Percentiles rank a stretch among this genome's conserved stretches.
Evolutionary conservation across 768 basidiomycete genomes (phyloP).

Genomic region (Collybiopsis luxurians): DNA sequence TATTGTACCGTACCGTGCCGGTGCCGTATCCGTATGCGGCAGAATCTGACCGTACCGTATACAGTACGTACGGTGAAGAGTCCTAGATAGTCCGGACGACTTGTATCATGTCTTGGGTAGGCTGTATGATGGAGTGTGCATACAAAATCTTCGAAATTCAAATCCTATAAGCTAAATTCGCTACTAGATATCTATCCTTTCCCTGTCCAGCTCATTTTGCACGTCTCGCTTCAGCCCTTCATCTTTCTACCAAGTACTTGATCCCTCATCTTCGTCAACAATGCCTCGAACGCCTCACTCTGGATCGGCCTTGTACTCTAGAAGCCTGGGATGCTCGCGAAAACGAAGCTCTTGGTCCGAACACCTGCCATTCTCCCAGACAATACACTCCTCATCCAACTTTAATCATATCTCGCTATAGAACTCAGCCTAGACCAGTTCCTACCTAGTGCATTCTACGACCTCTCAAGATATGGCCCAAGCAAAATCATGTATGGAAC

Average conservation of each 20-base stretch:
- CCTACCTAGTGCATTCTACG: constrained; percentile 72
- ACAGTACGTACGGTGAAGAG: no score
- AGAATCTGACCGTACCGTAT: no score
- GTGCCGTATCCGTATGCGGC: no score
- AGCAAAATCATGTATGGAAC: constrained; percentile 64
- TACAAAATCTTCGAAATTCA: constrained; percentile 2
- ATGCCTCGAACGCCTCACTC: constrained; percentile 55
- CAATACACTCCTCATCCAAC: constrained; percentile 64
- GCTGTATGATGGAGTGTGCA: constrained; percentile 76
- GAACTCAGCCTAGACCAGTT: constrained; percentile 57
- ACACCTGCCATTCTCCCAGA: constrained; percentile 57
- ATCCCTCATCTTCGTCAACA: constrained; percentile 62
- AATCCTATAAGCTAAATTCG: neutral
- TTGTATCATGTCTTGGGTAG: constrained; percentile 64
- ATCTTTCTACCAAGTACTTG: constrained; percentile 74
- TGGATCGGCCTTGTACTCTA: constrained; percentile 70
- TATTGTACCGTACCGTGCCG: no score
- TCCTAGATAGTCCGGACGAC: constrained; percentile 65
- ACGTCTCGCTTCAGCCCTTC: constrained; percentile 59
- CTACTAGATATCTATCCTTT: constrained; percentile 52
- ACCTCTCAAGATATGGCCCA: constrained; percentile 69
- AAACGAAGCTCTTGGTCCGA: constrained; percentile 43
- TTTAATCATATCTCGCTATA: constrained; percentile 66
- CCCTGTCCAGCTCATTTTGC: constrained; percentile 48
- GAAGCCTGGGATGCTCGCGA: constrained; percentile 70